A percentile compares a stretch with the other conserved stretches of the same genome.
Conservation (phyloP, 148 eudicot species). For the Vaccinium vitisidaea region DNA sequence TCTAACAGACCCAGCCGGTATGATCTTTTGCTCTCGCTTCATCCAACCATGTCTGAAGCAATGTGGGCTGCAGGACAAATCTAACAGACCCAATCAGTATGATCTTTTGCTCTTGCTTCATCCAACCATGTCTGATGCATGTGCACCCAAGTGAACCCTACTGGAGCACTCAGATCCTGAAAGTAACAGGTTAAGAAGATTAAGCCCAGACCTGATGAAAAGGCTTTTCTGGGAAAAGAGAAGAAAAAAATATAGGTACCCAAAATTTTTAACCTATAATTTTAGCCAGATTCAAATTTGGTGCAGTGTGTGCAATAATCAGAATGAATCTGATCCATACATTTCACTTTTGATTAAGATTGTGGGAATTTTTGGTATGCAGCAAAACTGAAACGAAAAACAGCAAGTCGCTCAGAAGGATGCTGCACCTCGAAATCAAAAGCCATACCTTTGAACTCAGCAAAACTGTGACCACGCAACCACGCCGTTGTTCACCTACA, state of each 20-base stretch:
- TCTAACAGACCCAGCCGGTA: slow-evolving; percentile 46
- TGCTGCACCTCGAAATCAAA: slow-evolving; percentile 1
- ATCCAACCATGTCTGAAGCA: slow-evolving; percentile 68
- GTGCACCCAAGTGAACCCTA: slow-evolving; percentile 66
- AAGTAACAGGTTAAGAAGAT: slow-evolving; percentile 15
- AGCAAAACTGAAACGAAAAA: background rate
- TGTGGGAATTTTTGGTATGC: background rate
- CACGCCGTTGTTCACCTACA: slow-evolving; percentile 47
- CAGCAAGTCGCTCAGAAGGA: background rate
- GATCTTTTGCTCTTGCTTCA: slow-evolving; percentile 34
- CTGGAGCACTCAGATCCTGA: slow-evolving; percentile 45
- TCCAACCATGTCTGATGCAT: slow-evolving; percentile 71
- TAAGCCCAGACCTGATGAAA: background rate
- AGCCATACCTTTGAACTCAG: slow-evolving; percentile 50
- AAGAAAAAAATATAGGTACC: background rate
- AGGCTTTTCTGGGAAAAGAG: background rate
- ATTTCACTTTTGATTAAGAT: background rate
- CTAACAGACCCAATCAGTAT: slow-evolving; percentile 47
- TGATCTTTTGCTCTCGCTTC: slow-evolving; percentile 34
- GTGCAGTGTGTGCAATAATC: background rate
- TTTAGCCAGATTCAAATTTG: background rate
- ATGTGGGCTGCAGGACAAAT: background rate
- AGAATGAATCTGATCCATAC: background rate
- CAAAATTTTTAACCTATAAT: background rate
- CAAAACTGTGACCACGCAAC: slow-evolving; percentile 41